These are phyloP conservation scores for Lactifluus pinguis DNA, from an alignment of 768 basidiomycete species.

Conservation along the genomic window DNA sequence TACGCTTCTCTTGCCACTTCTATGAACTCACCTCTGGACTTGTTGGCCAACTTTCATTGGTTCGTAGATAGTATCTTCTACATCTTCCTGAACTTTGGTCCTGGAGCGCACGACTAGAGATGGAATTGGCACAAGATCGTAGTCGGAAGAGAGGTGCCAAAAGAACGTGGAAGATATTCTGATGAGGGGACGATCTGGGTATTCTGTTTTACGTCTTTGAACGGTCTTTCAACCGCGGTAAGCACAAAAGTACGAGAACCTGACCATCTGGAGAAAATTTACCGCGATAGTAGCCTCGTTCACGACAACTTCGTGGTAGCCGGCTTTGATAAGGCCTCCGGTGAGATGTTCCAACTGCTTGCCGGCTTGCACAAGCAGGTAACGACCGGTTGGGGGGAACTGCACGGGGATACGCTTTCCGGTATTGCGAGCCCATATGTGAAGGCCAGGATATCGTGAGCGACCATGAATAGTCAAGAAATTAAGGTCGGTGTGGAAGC, in stretches of 20 bases:
- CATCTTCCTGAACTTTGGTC: constrained; percentile 32
- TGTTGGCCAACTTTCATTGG: constrained; percentile 86
- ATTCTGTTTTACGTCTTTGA: constrained; percentile 44
- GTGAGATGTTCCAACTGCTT: constrained; percentile 88
- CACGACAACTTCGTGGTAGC: constrained; percentile 92
- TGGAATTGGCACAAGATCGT: constrained; percentile 60
- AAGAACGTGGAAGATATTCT: constrained; percentile 97
- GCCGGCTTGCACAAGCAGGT: constrained; percentile 89
- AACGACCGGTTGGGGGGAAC: constrained; percentile 72
- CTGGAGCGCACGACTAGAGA: constrained; percentile 41
- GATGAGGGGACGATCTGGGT: constrained; percentile 74
- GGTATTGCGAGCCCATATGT: constrained; percentile 93
- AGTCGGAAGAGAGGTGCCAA: constrained; percentile 87
- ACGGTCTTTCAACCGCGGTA: constrained; percentile 40
- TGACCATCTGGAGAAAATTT: not conserved
- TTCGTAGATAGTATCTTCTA: constrained; percentile 42
- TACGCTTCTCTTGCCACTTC: not conserved
- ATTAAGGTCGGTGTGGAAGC: constrained; percentile 92
- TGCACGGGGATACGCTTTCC: constrained; percentile 84
- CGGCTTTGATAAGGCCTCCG: constrained; percentile 82
- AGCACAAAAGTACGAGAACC: not conserved
- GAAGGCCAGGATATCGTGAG: constrained; percentile 76
- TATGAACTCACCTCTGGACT: constrained; percentile 58
- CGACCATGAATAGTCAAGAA: constrained; percentile 89
- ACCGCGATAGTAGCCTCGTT: constrained; percentile 71